Evolutionary conservation across 768 basidiomycete species (phyloP).

Genomic region (Boletellus sp.): DNA sequence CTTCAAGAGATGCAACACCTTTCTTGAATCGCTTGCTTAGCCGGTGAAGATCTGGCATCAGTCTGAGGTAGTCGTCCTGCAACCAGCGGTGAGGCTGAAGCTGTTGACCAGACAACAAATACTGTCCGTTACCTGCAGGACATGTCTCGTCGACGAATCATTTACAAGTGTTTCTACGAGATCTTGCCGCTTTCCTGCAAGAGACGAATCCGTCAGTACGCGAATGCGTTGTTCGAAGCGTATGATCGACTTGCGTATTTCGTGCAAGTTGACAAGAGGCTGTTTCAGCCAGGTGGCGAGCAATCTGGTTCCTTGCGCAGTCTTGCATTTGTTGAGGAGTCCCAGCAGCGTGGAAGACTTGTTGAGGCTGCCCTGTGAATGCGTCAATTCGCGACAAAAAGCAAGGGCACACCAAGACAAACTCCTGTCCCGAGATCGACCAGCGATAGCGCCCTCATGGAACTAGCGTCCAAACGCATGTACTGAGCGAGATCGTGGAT

Average conservation of each 20-base stretch:
- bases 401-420: slow-evolving; percentile 1
- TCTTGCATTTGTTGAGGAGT: slow-evolving; percentile 92
- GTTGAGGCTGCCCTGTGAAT: slow-evolving; percentile 50
- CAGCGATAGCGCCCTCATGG: slow-evolving; percentile 83
- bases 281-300: slow-evolving; percentile 94
- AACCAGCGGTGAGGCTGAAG: neutral
- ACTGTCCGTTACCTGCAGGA: slow-evolving; percentile 59
- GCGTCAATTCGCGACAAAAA: neutral
- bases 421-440: slow-evolving; percentile 59
- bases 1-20: slow-evolving; percentile 79
- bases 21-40: slow-evolving; percentile 91
- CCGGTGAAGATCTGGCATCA: slow-evolving; percentile 92
- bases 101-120: neutral
- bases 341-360: slow-evolving; percentile 88
- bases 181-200: slow-evolving; percentile 75
- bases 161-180: slow-evolving; percentile 86
- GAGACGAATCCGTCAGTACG: neutral
- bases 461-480: slow-evolving; percentile 96
- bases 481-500: slow-evolving; percentile 91
- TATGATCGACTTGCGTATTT: slow-evolving; percentile 63
- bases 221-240: no score
- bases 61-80: slow-evolving; percentile 83
- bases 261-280: slow-evolving; percentile 89
- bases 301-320: slow-evolving; percentile 85
- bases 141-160: slow-evolving; percentile 65